Evolutionary conservation across 2,329 filamentous ascomycete genomes (phyloP).

Genomic region (Lecanicillium sp.): DNA sequence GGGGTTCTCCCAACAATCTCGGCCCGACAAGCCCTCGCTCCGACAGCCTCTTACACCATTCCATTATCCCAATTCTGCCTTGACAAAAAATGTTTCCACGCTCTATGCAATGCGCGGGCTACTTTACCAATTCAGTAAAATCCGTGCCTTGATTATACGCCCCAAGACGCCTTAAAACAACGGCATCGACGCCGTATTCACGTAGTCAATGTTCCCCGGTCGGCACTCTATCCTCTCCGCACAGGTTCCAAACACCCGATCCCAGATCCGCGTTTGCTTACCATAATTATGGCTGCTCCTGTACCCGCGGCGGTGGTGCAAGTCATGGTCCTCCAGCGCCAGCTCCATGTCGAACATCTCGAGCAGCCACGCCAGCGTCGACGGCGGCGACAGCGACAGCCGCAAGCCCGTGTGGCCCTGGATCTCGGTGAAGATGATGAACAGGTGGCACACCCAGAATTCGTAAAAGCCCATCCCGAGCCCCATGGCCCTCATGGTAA

Average conservation of each 20-base stretch:
- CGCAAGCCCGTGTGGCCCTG: constrained; percentile 31
- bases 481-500: constrained; percentile 23
- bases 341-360: constrained; percentile 24
- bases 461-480: constrained; percentile 37
- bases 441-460: constrained; percentile 38
- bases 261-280: constrained; percentile 6
- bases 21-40: no score
- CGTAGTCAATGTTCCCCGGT: constrained; percentile 4
- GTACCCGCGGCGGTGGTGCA: constrained; percentile 31
- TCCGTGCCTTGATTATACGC: no score
- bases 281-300: constrained; percentile 7
- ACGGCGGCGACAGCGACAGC: constrained; percentile 24
- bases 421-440: constrained; percentile 31
- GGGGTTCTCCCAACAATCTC: no score
- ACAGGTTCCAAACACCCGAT: constrained; percentile 2
- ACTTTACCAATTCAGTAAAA: no score
- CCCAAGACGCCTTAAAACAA: no score
- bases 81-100: no score
- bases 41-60: no score
- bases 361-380: constrained; percentile 26
- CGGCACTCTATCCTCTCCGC: constrained; percentile 2
- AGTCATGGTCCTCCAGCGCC: constrained; percentile 33
- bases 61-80: no score
- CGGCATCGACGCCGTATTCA: constrained; percentile 5
- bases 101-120: no score